phyloP scores from a whole-genome alignment of 139 green algal genomes.

The Dunaliella primolecta region DNA sequence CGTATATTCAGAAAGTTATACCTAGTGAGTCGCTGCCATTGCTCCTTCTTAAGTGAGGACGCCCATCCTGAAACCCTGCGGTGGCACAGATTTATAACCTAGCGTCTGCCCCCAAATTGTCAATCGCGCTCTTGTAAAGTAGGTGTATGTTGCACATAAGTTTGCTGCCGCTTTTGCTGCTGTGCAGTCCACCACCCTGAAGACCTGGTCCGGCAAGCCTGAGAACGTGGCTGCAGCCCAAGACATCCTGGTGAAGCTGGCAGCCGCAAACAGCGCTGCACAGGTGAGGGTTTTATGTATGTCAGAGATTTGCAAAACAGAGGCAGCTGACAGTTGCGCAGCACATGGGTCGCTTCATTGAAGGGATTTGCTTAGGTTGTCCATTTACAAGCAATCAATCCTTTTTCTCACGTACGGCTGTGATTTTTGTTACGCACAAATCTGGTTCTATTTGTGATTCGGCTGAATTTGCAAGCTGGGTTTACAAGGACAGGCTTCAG shows the following conservation, averaged over 20 bases:
- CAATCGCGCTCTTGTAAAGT: too few species aligned
- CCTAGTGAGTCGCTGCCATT: too few species aligned
- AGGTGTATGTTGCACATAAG: neutral
- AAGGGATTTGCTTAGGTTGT: neutral
- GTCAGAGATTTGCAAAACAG: neutral
- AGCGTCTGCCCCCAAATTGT: too few species aligned
- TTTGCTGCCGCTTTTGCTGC: neutral
- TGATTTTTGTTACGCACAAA: too few species aligned
- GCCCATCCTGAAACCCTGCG: too few species aligned
- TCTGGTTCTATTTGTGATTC: too few species aligned
- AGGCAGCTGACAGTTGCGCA: neutral
- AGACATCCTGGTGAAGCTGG: slow-evolving; percentile 81
- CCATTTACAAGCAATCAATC: neutral
- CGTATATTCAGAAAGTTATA: too few species aligned
- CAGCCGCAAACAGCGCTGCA: slow-evolving; percentile 85
- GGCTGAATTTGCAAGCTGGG: too few species aligned
- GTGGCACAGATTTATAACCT: too few species aligned
- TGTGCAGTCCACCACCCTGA: slow-evolving; percentile 67
- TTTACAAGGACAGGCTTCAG: too few species aligned
- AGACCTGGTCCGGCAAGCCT: slow-evolving; percentile 76
- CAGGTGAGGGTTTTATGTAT: slow-evolving; percentile 70
- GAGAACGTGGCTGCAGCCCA: slow-evolving; percentile 81
- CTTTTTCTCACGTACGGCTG: neutral
- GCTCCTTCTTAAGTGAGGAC: too few species aligned
- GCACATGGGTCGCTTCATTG: neutral